A percentile compares a stretch with the other conserved stretches of the same genome.
Conservation (phyloP, 2,329 filamentous ascomycete species). For the Pezicula radicicola region DNA sequence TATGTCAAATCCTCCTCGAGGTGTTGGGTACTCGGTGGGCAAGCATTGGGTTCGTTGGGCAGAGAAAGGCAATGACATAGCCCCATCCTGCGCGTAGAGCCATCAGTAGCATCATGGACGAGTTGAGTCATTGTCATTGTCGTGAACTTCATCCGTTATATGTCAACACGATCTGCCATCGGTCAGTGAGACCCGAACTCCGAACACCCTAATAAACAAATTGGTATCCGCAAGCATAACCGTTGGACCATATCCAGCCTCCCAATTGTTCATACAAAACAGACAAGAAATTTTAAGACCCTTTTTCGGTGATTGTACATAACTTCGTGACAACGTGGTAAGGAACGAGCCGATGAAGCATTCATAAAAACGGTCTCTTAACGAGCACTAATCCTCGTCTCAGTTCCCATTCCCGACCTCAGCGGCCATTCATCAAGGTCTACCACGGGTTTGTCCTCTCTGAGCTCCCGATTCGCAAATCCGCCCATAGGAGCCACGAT, state of each 20-base stretch:
- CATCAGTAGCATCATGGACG: too few relatives aligned
- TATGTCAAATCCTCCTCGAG: background rate
- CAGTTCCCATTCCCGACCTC: background rate
- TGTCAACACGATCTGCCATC: too few relatives aligned
- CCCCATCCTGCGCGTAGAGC: too few relatives aligned
- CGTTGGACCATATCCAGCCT: too few relatives aligned
- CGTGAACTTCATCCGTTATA: too few relatives aligned
- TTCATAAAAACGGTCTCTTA: background rate
- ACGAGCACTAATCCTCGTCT: background rate
- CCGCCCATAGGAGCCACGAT: conserved; percentile 13
- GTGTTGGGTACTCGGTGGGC: conserved; percentile 1
- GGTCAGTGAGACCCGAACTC: too few relatives aligned
- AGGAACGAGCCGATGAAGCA: background rate
- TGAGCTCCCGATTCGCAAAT: background rate
- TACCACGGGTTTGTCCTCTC: background rate
- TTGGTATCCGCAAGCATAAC: too few relatives aligned
- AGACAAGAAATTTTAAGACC: too few relatives aligned
- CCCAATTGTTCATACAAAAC: too few relatives aligned
- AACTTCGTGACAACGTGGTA: background rate
- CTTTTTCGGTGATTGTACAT: background rate
- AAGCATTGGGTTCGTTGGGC: background rate
- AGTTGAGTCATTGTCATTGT: too few relatives aligned
- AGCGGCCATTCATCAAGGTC: background rate
- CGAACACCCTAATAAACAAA: too few relatives aligned
- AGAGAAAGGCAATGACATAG: background rate